Percentiles rank a stretch among this genome's conserved stretches.
These are phyloP conservation scores for Vitis vinifera DNA, from an alignment of 164 flowering plant genomes.

Conservation along the genomic window DNA sequence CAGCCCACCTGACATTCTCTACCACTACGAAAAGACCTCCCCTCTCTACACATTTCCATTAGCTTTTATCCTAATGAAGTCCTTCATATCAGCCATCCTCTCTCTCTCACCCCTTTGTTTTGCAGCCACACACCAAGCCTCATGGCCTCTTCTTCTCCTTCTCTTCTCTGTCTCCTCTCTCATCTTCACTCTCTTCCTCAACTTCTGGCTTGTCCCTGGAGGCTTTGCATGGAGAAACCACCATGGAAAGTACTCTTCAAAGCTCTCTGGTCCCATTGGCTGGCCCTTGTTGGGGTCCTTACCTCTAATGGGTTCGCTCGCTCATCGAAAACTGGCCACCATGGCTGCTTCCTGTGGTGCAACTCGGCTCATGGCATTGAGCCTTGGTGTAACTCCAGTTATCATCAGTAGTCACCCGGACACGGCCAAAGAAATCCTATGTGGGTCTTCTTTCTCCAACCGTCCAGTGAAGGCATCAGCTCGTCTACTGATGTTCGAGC, in stretches of 20 bases:
- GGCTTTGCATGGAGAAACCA: constrained; percentile 64
- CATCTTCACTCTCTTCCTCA: constrained; percentile 25
- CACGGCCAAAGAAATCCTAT: constrained; percentile 72
- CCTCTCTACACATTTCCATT: constrained; percentile 13
- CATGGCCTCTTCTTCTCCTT: constrained; percentile 25
- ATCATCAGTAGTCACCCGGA: constrained; percentile 80
- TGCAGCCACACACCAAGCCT: constrained; percentile 14
- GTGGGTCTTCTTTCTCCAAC: constrained; percentile 56
- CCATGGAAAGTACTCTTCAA: background rate
- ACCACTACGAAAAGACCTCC: constrained; percentile 7
- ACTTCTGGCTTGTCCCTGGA: constrained; percentile 57
- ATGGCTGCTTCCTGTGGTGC: constrained; percentile 41
- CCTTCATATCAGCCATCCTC: constrained; percentile 18
- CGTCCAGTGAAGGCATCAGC: constrained; percentile 79
- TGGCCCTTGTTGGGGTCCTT: constrained; percentile 60
- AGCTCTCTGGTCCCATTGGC: constrained; percentile 54
- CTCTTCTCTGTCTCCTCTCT: constrained; percentile 17
- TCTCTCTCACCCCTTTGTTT: constrained; percentile 27
- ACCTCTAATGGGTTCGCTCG: constrained; percentile 46
- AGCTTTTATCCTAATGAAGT: constrained; percentile 24
- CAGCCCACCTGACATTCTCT: constrained; percentile 13
- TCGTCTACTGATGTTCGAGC: constrained; percentile 69
- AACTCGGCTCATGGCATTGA: constrained; percentile 67
- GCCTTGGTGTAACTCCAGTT: constrained; percentile 55
- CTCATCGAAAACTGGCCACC: constrained; percentile 57